Evolutionary conservation across 768 basidiomycete genomes (phyloP), one percentile per base, ranked within the genome.

Genomic region (Termitomyces titanicus): DNA sequence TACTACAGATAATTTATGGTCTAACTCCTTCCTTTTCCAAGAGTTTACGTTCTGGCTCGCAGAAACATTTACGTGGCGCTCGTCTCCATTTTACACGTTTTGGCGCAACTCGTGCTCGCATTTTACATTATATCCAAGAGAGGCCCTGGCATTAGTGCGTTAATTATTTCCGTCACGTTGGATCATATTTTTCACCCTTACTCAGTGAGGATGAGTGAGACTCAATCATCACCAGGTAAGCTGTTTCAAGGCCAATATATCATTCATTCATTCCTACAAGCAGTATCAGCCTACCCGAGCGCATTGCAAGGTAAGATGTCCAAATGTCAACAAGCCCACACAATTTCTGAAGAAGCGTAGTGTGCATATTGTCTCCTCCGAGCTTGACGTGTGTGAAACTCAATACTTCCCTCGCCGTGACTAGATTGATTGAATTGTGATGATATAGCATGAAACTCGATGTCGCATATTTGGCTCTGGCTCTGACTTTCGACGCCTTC

Each of bases 21-120:
- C 45, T 39, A 9, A 35, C 4, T 17, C 10, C 9, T 1, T 25
- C 11, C 11, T 8, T 37, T 49, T 18, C 18, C 6, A 29, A 64
- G 63, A 38, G 59, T 60, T 12, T 52, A 64, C 34, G 59, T 61
- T 33, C 51, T 64, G 22, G 59, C 54, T 20, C 42, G 55, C 5
- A 63, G 55, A 48, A 63, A 63, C 31, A 55, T 51, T 11, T 54
- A 51, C 35, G 9, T 64, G 12, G 49, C 56, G 6, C 15, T 46
- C 25, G 5, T 63, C 9, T 38, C 61, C 7, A 29, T 43, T 20
- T 11, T 58, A 7, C 62, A 59, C 15, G 20, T 63, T 9, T 35
- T 63, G 13, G 52, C 51, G 2, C 62, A 63, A 25, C 45, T 61
- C 11, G 54, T 34, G 13, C 54, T 63, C 12, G 53, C 57, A 10